Percentiles rank a stretch among this genome's conserved stretches.
Conservation (phyloP, 2,329 filamentous ascomycete species). For the Simplicillium aogashimaense region DNA sequence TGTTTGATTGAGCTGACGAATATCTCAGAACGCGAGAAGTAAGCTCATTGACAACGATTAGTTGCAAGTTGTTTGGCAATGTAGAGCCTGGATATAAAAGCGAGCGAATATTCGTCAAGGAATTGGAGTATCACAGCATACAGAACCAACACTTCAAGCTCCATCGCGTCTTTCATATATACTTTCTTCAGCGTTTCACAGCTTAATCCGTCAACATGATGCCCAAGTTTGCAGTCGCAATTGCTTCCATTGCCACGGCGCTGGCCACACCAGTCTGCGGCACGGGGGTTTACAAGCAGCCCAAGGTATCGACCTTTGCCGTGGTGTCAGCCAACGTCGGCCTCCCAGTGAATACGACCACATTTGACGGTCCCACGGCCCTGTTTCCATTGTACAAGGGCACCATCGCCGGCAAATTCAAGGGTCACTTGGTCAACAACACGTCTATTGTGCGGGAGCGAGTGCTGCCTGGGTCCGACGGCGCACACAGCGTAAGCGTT, state of each 20-base stretch:
- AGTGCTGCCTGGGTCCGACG: constrained; percentile 1
- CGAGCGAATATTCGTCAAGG: too few relatives aligned
- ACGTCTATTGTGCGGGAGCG: neutral
- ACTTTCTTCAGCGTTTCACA: too few relatives aligned
- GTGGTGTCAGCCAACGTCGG: neutral
- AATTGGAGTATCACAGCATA: too few relatives aligned
- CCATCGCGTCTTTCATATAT: too few relatives aligned
- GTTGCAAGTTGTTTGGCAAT: too few relatives aligned
- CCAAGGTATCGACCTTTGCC: neutral
- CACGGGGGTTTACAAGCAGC: neutral
- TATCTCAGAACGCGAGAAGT: too few relatives aligned
- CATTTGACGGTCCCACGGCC: neutral
- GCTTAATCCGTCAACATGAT: too few relatives aligned
- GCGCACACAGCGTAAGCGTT: neutral
- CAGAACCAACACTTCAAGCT: too few relatives aligned
- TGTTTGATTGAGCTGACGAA: too few relatives aligned
- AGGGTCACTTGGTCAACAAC: constrained; percentile 1
- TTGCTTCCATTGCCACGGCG: neutral
- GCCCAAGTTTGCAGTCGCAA: neutral
- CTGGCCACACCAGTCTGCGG: neutral
- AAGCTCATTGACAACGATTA: too few relatives aligned
- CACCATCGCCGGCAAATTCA: neutral
- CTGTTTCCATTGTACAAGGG: neutral
- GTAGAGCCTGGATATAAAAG: too few relatives aligned
- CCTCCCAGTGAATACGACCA: neutral